A percentile compares a stretch with the other conserved stretches of the same genome.
phyloP scores from a whole-genome alignment of 257 asterid genomes.

The Solanum paucissectum region DNA sequence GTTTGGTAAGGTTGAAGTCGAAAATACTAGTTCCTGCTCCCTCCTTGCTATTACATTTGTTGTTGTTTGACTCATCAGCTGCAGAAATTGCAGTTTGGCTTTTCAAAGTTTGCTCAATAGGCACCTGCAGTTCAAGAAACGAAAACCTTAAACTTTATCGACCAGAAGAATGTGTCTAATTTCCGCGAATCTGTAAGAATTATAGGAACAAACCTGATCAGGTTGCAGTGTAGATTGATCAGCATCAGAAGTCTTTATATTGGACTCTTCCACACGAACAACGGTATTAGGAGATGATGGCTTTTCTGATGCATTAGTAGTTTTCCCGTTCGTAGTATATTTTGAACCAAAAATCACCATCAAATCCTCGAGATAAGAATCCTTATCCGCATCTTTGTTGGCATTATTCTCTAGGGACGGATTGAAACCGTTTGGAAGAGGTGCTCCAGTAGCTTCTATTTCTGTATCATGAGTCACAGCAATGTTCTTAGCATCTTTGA shows the following conservation, averaged over 20 bases:
- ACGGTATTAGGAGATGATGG: slow-evolving; percentile 18
- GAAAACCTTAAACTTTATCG: neutral
- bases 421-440: slow-evolving; percentile 5
- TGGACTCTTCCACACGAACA: slow-evolving; percentile 32
- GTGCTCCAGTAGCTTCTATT: slow-evolving; percentile 7
- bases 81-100: slow-evolving; percentile 11
- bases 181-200: neutral
- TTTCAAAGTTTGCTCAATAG: slow-evolving; percentile 19
- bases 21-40: slow-evolving; percentile 36
- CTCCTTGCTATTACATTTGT: slow-evolving; percentile 29
- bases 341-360: slow-evolving; percentile 7
- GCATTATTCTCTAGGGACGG: slow-evolving; percentile 4
- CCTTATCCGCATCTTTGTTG: slow-evolving; percentile 4
- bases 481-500: slow-evolving; percentile 4
- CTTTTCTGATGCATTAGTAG: slow-evolving; percentile 12
- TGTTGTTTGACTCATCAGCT: slow-evolving; percentile 24
- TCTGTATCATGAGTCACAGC: slow-evolving; percentile 15
- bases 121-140: slow-evolving; percentile 20
- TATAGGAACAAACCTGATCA: slow-evolving; percentile 33
- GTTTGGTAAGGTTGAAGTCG: slow-evolving; percentile 29
- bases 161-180: neutral
- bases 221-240: slow-evolving; percentile 7
- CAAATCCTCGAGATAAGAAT: slow-evolving; percentile 12
- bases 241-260: slow-evolving; percentile 22
- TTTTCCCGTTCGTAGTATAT: neutral